Evolutionary conservation across 805 yeast genomes (phyloP).

Genomic region (Metschnikowia koreensis): DNA sequence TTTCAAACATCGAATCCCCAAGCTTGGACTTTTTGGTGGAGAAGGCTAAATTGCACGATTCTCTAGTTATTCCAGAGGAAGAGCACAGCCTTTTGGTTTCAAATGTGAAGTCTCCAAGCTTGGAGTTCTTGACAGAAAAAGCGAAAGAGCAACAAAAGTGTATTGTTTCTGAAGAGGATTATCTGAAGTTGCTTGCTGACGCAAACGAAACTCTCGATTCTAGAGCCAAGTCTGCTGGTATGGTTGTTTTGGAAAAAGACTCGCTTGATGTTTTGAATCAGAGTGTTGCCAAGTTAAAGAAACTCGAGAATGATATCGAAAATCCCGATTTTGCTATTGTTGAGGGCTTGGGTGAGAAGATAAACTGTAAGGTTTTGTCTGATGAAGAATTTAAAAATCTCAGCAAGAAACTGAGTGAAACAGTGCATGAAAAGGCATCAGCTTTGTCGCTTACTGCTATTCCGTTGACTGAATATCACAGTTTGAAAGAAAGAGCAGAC

Average conservation of each 20-base stretch:
- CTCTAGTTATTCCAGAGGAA: conserved; percentile 4
- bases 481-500: conserved; percentile 3
- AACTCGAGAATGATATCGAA: conserved; percentile 6
- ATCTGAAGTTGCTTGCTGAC: conserved; percentile 9
- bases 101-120: conserved; percentile 5
- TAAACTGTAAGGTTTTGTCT: conserved; percentile 7
- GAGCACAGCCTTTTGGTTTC: conserved; percentile 8
- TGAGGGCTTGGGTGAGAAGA: conserved; percentile 7
- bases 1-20: conserved; percentile 3
- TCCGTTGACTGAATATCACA: conserved; percentile 9
- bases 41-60: neutral
- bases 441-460: conserved; percentile 12
- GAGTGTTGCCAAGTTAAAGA: conserved; percentile 8
- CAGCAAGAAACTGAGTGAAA: conserved; percentile 5
- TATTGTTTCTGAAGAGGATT: conserved; percentile 14
- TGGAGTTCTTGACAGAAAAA: conserved; percentile 9
- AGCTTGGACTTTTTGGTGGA: conserved; percentile 5
- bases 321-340: conserved; percentile 11
- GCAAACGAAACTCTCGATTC: conserved; percentile 11
- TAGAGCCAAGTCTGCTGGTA: conserved; percentile 20
- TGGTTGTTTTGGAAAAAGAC: conserved; percentile 15
- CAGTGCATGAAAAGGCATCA: conserved; percentile 15
- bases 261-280: conserved; percentile 18
- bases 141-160: conserved; percentile 8
- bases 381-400: conserved; percentile 6